Conservation (phyloP, 352 stramenopile genomes). For the Hyaloperonospora brassicae region DNA sequence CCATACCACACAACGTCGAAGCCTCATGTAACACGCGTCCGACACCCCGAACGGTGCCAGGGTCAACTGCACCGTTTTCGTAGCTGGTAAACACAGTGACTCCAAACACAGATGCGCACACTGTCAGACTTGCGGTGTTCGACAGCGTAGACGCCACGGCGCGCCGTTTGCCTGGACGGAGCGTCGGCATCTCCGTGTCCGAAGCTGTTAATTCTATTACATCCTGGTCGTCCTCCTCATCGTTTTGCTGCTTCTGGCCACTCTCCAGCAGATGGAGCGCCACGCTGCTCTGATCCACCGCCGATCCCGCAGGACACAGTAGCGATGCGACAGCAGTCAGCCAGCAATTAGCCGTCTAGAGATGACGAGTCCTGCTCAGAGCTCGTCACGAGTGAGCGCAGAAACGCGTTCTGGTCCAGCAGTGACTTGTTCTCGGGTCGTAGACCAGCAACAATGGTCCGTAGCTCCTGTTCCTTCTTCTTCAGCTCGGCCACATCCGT, state of each 20-base stretch:
- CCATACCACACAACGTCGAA: slow-evolving; percentile 29
- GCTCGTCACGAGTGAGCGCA: slow-evolving; percentile 21
- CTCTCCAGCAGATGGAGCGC: slow-evolving; percentile 24
- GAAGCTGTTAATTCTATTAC: slow-evolving; percentile 2
- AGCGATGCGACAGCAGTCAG: slow-evolving; percentile 20
- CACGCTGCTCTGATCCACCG: slow-evolving; percentile 13
- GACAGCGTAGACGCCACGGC: slow-evolving; percentile 35
- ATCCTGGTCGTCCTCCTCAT: slow-evolving; percentile 11
- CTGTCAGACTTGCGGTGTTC: slow-evolving; percentile 42
- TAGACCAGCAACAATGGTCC: slow-evolving; percentile 58
- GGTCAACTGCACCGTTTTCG: slow-evolving; percentile 28
- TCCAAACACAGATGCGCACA: slow-evolving; percentile 73
- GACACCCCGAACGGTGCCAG: slow-evolving; percentile 40
- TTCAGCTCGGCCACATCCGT: slow-evolving; percentile 54
- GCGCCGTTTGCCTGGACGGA: slow-evolving; percentile 31
- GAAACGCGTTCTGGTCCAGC: slow-evolving; percentile 66
- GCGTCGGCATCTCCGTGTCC: slow-evolving; percentile 14
- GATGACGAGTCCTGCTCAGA: neutral
- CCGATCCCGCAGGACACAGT: slow-evolving; percentile 4
- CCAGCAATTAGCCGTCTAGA: slow-evolving; percentile 7
- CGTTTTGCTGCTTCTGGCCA: slow-evolving; percentile 14
- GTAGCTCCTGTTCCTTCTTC: slow-evolving; percentile 58
- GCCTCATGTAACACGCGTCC: slow-evolving; percentile 60
- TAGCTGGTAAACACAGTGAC: slow-evolving; percentile 61
- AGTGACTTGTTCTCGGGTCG: slow-evolving; percentile 76